phyloP scores from a whole-genome alignment of 352 stramenopile genomes.

The Stephanocyclus meneghinianus region DNA sequence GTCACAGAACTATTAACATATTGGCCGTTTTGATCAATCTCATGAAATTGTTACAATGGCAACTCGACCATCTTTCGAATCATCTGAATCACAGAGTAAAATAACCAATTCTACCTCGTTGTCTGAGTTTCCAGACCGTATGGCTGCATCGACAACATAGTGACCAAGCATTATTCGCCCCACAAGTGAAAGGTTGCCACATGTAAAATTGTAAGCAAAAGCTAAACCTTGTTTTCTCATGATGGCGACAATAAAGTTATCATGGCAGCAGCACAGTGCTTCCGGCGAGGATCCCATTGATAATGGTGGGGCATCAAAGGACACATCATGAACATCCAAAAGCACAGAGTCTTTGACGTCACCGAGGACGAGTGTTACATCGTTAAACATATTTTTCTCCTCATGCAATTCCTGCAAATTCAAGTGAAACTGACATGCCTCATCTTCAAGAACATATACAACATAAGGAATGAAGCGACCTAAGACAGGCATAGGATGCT shows the following conservation, averaged over 20 bases:
- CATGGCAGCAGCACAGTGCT: constrained; percentile 68
- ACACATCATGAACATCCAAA: constrained; percentile 45
- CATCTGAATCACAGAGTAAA: constrained; percentile 67
- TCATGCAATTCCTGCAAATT: constrained; percentile 45
- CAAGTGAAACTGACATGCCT: constrained; percentile 45
- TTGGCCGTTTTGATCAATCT: neutral
- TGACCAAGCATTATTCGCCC: constrained; percentile 70
- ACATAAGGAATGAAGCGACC: constrained; percentile 49
- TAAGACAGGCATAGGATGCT: constrained; percentile 8
- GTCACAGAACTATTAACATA: too few species aligned
- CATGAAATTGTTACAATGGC: constrained; percentile 52
- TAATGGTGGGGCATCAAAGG: constrained; percentile 65
- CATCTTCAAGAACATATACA: constrained; percentile 43
- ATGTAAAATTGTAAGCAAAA: constrained; percentile 74
- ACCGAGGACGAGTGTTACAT: constrained; percentile 31
- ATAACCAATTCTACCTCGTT: constrained; percentile 73
- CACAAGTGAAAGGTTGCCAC: constrained; percentile 66
- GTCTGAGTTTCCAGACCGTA: constrained; percentile 60
- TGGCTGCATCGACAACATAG: constrained; percentile 81
- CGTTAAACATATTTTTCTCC: constrained; percentile 7
- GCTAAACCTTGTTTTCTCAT: constrained; percentile 70
- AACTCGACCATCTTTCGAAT: constrained; percentile 73
- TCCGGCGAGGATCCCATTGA: constrained; percentile 79
- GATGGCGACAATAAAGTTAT: constrained; percentile 73
- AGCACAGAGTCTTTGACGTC: constrained; percentile 42